Evolutionary conservation across 2,329 filamentous ascomycete genomes (phyloP).

Genomic region (Aspergillus sojae): DNA sequence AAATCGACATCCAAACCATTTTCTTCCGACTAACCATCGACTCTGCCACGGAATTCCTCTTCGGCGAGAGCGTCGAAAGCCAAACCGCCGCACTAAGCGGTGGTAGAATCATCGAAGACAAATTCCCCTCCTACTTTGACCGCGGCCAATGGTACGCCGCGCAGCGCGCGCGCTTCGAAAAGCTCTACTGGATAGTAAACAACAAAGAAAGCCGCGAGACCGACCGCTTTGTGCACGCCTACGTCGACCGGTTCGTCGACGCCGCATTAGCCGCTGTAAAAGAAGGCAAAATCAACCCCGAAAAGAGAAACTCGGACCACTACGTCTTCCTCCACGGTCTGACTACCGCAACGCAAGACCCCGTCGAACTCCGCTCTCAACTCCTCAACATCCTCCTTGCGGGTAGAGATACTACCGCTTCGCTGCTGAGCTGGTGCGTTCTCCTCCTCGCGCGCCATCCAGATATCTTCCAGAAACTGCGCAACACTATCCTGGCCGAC

Average conservation of each 20-base stretch:
- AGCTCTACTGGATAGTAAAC: conserved; percentile 24
- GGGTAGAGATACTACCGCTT: conserved; percentile 57
- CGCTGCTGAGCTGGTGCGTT: conserved; percentile 44
- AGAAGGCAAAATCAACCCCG: conserved; percentile 11
- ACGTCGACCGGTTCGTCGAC: conserved; percentile 25
- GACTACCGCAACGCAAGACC: conserved; percentile 50
- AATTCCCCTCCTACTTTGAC: conserved; percentile 42
- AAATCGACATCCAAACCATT: conserved; percentile 72
- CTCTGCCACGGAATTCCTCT: conserved; percentile 81
- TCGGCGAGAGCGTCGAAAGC: conserved; percentile 73
- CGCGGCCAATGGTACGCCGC: conserved; percentile 34
- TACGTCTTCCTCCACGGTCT: conserved; percentile 56
- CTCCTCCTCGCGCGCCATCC: conserved; percentile 27
- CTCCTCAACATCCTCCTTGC: conserved; percentile 56
- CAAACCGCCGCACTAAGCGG: conserved; percentile 38
- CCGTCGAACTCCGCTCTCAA: conserved; percentile 51
- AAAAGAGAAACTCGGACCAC: conserved; percentile 32
- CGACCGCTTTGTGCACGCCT: conserved; percentile 19
- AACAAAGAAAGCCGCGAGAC: conserved; percentile 22
- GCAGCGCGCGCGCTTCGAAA: conserved; percentile 25
- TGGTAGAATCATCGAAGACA: conserved; percentile 42
- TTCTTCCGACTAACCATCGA: conserved; percentile 87
- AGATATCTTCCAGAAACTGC: conserved; percentile 19
- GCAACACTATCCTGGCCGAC: conserved; percentile 18
- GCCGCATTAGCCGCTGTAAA: conserved; percentile 22